Percentiles rank a stretch among this genome's conserved stretches.
phyloP scores from a whole-genome alignment of 75 land plant genomes.

The Larix kaempferi region DNA sequence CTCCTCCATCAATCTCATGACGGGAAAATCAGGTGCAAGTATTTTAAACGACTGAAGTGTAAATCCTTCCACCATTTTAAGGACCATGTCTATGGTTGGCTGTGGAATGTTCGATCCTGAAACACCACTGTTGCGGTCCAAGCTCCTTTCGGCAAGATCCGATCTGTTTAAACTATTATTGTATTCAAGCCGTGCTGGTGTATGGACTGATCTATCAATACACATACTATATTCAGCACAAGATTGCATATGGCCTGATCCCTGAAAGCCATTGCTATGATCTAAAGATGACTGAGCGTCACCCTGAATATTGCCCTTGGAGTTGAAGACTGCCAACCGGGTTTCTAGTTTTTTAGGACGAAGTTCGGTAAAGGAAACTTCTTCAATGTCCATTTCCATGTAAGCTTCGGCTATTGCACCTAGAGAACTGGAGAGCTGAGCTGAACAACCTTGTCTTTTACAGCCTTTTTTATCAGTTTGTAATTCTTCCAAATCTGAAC shows the following conservation, averaged over 20 bases:
- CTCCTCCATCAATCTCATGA: constrained; percentile 47
- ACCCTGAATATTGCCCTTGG: not conserved
- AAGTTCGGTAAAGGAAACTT: not conserved
- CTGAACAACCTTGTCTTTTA: not conserved
- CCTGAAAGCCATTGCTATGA: not conserved
- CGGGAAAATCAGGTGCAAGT: constrained; percentile 41
- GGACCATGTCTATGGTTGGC: constrained; percentile 42
- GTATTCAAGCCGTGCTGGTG: not conserved
- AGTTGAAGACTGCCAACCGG: not conserved
- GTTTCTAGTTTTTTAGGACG: not conserved
- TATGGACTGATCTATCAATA: constrained; percentile 1
- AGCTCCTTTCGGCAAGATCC: not conserved
- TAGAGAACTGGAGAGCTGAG: not conserved
- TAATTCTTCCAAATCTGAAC: not conserved
- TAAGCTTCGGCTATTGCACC: constrained; percentile 9
- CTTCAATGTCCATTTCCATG: constrained; percentile 1
- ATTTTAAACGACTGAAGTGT: constrained; percentile 35
- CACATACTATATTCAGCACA: not conserved
- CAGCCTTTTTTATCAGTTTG: not conserved
- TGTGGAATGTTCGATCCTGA: not conserved
- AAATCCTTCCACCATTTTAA: constrained; percentile 41
- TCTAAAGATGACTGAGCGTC: not conserved
- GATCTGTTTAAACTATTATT: not conserved
- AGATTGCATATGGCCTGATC: constrained; percentile 3
- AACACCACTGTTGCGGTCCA: not conserved